Evolutionary conservation across 2,329 filamentous ascomycete genomes (phyloP).

Genomic region (Beauveria bassiana): DNA sequence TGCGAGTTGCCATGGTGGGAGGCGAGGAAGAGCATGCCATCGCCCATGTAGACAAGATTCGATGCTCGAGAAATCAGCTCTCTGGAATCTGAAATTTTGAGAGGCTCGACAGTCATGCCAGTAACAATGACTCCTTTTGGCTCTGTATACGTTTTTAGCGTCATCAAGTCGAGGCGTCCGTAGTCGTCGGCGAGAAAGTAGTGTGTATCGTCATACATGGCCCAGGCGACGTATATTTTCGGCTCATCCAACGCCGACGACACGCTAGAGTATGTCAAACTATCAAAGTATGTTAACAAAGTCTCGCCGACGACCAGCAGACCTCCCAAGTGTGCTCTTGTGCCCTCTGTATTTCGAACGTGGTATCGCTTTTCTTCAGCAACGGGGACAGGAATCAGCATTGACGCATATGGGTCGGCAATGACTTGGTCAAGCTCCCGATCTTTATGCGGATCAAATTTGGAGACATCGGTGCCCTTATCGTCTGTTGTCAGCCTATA

Average conservation of each 20-base stretch:
- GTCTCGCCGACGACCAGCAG: slow-evolving; percentile 73
- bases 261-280: slow-evolving; percentile 60
- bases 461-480: slow-evolving; percentile 43
- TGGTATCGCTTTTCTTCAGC: slow-evolving; percentile 53
- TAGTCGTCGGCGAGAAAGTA: slow-evolving; percentile 93
- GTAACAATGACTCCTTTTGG: slow-evolving; percentile 59
- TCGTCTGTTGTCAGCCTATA: slow-evolving; percentile 54
- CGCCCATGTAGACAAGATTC: slow-evolving; percentile 68
- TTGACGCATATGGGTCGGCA: slow-evolving; percentile 46
- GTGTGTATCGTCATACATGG: slow-evolving; percentile 68
- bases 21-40: slow-evolving; percentile 71
- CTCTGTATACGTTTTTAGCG: slow-evolving; percentile 61
- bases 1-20: slow-evolving; percentile 93
- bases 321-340: slow-evolving; percentile 57
- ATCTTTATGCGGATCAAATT: slow-evolving; percentile 48
- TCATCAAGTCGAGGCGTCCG: slow-evolving; percentile 76
- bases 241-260: slow-evolving; percentile 61
- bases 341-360: slow-evolving; percentile 44
- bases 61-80: slow-evolving; percentile 63
- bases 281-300: slow-evolving; percentile 76
- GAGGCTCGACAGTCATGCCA: slow-evolving; percentile 57
- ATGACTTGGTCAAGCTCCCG: slow-evolving; percentile 47
- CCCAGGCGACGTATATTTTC: slow-evolving; percentile 88
- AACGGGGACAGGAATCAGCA: slow-evolving; percentile 56
- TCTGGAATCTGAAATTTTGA: slow-evolving; percentile 22